A percentile compares a stretch with the other conserved stretches of the same genome.
These are phyloP conservation scores for Cladosporium sp. DNA, from an alignment of 2,329 filamentous ascomycete species.

Conservation along the genomic window DNA sequence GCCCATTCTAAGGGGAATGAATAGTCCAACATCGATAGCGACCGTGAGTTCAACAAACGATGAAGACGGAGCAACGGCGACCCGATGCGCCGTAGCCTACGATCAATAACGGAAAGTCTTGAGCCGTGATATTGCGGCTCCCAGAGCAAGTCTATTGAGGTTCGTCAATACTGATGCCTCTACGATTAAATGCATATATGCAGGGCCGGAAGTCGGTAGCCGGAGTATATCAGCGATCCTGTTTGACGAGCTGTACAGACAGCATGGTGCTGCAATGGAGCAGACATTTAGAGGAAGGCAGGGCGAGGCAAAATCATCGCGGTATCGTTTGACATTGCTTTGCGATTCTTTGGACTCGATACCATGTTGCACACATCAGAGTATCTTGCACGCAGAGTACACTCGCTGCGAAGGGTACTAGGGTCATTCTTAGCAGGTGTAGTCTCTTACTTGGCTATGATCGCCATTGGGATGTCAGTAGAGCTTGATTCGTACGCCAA, in stretches of 20 bases:
- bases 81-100: background rate
- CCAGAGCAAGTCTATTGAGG: background rate
- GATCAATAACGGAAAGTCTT: background rate
- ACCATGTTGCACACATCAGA: background rate
- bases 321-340: background rate
- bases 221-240: background rate
- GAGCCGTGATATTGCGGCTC: background rate
- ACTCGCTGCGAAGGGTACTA: background rate
- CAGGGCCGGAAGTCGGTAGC: background rate
- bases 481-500: background rate
- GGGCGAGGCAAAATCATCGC: background rate
- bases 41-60: background rate
- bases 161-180: background rate
- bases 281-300: background rate
- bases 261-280: background rate
- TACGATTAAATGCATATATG: background rate
- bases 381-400: background rate
- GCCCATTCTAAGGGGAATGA: background rate
- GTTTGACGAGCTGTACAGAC: background rate
- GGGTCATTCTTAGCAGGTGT: background rate
- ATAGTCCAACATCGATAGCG: background rate
- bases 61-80: background rate
- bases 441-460: background rate
- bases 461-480: background rate
- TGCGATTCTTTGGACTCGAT: background rate